Conservation (phyloP, 768 basidiomycete genomes). For the Pulveroboletus sp. region DNA sequence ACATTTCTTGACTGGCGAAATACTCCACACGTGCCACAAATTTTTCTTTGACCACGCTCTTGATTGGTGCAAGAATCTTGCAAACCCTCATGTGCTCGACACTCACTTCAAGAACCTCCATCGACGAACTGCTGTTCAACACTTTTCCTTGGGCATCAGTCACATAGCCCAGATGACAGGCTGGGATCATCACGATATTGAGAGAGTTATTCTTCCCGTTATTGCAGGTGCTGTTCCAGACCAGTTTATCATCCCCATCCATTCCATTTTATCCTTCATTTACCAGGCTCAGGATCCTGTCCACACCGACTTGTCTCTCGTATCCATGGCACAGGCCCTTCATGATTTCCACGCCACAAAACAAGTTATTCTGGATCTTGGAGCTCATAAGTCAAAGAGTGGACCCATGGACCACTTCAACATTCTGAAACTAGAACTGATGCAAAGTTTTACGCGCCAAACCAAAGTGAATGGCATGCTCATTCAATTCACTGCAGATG, state of each 20-base stretch:
- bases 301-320: constrained; percentile 14
- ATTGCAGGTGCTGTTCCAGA: not conserved
- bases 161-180: constrained; percentile 41
- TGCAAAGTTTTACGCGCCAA: constrained; percentile 8
- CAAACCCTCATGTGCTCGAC: not conserved
- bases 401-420: constrained; percentile 2
- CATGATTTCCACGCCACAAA: constrained; percentile 13
- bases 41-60: constrained; percentile 10
- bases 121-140: constrained; percentile 26
- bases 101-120: not conserved
- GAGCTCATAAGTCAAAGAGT: not conserved
- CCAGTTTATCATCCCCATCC: not conserved
- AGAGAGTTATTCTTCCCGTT: constrained; percentile 29
- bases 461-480: constrained; percentile 18
- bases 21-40: constrained; percentile 9
- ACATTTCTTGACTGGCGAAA: not conserved
- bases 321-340: constrained; percentile 2
- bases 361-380: constrained; percentile 10
- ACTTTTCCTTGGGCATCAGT: constrained; percentile 39
- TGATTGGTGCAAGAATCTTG: constrained; percentile 6
- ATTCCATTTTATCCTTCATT: constrained; percentile 25
- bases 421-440: constrained; percentile 1
- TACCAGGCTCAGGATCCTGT: constrained; percentile 18
- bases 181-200: constrained; percentile 36
- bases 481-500: constrained; percentile 28